Conservation (phyloP, 441 rosid species). For the Adansonia madagascariensis region DNA sequence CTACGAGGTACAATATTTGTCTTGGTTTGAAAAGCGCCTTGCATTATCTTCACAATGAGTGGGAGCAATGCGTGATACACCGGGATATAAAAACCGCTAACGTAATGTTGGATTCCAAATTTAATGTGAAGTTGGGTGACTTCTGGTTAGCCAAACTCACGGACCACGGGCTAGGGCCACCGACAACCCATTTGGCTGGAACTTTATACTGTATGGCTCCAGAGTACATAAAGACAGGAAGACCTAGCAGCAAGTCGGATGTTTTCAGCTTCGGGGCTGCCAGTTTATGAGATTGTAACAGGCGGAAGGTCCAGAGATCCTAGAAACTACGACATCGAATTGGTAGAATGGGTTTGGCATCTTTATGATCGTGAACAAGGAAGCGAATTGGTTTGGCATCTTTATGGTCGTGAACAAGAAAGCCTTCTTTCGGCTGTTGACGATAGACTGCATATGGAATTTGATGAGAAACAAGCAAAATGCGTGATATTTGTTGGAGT, state of each 20-base stretch:
- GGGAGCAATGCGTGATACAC: conserved; percentile 48
- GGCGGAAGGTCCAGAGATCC: conserved; percentile 33
- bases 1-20: background rate
- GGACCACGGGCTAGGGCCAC: background rate
- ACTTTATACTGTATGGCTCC: conserved; percentile 75
- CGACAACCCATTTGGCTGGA: conserved; percentile 51
- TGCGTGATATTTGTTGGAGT: conserved; percentile 26
- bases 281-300: conserved; percentile 16
- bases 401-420: background rate
- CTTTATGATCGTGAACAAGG: conserved; percentile 15
- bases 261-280: conserved; percentile 29
- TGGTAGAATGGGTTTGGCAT: conserved; percentile 28
- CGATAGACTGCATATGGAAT: background rate
- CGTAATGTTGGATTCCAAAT: conserved; percentile 38
- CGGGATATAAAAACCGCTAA: conserved; percentile 44
- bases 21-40: background rate
- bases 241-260: conserved; percentile 22
- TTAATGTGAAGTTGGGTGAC: background rate
- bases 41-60: conserved; percentile 42
- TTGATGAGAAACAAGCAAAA: conserved; percentile 4
- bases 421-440: conserved; percentile 7
- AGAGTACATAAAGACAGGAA: conserved; percentile 48
- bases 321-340: background rate
- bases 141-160: background rate
- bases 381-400: no score